Percentiles rank a stretch among this genome's conserved stretches.
phyloP scores from a whole-genome alignment of 2,329 filamentous ascomycete species.

The Curvularia spicifera region DNA sequence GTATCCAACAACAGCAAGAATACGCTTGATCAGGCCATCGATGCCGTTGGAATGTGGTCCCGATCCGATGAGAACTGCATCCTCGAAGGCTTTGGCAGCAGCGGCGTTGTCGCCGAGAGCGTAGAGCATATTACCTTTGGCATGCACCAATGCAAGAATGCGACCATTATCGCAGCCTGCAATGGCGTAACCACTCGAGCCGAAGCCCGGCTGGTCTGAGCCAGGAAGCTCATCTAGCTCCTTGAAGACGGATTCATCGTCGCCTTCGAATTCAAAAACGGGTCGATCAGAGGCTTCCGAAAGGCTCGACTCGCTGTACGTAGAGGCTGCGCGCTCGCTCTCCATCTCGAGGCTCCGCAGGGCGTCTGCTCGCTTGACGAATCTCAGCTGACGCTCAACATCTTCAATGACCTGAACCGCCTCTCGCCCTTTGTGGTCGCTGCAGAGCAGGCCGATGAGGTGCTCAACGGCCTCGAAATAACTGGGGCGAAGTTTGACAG shows the following conservation, averaged over 20 bases:
- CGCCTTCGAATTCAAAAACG: constrained; percentile 61
- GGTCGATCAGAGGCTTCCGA: constrained; percentile 64
- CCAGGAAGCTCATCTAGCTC: constrained; percentile 51
- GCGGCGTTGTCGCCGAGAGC: constrained; percentile 79
- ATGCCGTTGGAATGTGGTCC: constrained; percentile 75
- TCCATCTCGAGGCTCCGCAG: constrained; percentile 59
- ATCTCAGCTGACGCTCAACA: constrained; percentile 75
- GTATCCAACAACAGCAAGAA: constrained; percentile 70
- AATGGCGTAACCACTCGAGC: constrained; percentile 83
- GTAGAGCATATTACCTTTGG: constrained; percentile 98
- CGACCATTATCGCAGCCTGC: constrained; percentile 88
- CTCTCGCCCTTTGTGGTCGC: constrained; percentile 78
- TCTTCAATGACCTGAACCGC: constrained; percentile 87
- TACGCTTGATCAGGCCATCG: constrained; percentile 76
- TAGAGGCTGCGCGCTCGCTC: constrained; percentile 67
- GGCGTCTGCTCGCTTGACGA: constrained; percentile 54
- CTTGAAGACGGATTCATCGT: constrained; percentile 48
- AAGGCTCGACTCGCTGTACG: constrained; percentile 60
- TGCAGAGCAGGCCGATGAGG: constrained; percentile 84
- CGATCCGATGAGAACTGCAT: constrained; percentile 87
- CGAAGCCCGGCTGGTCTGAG: constrained; percentile 64
- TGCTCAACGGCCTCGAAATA: constrained; percentile 97
- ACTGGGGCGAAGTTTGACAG: constrained; percentile 81
- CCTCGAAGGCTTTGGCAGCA: constrained; percentile 90
- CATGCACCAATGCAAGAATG: constrained; percentile 91